Evolutionary conservation across 169 alveolate genomes (phyloP).

Genomic region (Perkinsus chesapeaki): DNA sequence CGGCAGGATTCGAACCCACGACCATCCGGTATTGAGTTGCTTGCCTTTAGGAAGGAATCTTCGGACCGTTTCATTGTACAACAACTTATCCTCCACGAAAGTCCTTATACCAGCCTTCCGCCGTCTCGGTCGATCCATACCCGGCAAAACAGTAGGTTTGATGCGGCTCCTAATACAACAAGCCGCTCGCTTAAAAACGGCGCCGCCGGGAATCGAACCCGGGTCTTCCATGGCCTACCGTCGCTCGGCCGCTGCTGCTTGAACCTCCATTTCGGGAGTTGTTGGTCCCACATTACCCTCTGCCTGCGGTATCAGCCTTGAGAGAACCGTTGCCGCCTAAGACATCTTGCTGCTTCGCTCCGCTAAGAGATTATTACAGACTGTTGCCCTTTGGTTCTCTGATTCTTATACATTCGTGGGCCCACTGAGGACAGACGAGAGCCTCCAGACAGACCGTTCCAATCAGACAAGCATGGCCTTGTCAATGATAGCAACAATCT

Average conservation of each 20-base stretch:
- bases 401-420: not conserved
- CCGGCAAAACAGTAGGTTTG: not conserved
- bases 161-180: not conserved
- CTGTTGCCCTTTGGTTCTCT: not conserved
- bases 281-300: not conserved
- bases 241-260: not conserved
- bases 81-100: not conserved
- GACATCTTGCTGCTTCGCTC: not conserved
- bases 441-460: not conserved
- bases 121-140: not conserved
- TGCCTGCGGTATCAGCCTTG: not conserved
- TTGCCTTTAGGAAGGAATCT: not conserved
- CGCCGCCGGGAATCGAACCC: not conserved
- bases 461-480: not conserved
- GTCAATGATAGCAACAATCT: not conserved
- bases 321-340: not conserved
- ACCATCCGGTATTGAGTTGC: not conserved
- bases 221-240: not conserved
- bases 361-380: not conserved
- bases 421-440: not conserved
- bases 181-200: not conserved
- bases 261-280: not conserved
- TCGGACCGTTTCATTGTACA: not conserved
- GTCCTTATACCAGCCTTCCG: not conserved
- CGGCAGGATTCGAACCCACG: not conserved